Conservation (phyloP, 2,329 filamentous ascomycete genomes). For the Verticillium klebahnii region DNA sequence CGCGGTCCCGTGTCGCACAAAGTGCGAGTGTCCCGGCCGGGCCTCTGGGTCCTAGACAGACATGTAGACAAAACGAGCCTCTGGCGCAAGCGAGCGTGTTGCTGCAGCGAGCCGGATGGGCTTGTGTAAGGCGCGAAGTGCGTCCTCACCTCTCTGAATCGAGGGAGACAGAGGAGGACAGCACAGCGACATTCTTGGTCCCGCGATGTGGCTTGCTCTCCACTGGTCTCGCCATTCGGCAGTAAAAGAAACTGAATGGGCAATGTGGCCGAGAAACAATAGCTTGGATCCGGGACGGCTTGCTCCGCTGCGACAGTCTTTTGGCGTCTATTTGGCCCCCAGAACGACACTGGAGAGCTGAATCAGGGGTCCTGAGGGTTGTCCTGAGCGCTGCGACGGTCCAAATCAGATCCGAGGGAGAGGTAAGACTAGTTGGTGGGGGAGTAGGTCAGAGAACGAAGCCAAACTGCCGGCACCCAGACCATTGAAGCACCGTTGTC, state of each 20-base stretch:
- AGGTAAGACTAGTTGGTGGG: neutral
- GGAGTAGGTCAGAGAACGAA: neutral
- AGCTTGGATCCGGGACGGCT: neutral
- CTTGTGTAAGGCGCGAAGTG: neutral
- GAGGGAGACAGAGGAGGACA: neutral
- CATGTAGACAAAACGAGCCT: neutral
- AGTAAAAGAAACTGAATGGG: neutral
- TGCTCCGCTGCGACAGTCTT: neutral
- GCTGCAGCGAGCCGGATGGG: too few species aligned
- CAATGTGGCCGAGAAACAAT: neutral
- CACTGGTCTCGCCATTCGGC: neutral
- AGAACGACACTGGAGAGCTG: neutral
- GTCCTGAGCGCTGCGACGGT: neutral
- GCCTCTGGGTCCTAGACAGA: neutral
- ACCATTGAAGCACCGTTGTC: neutral
- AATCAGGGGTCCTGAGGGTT: neutral
- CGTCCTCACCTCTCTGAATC: neutral
- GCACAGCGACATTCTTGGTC: neutral
- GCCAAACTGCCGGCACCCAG: neutral
- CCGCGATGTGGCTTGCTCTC: neutral
- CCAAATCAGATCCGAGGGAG: neutral
- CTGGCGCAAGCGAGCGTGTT: neutral
- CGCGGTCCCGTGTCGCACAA: too few species aligned
- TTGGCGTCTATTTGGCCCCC: neutral
- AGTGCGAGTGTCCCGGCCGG: neutral